A percentile compares a stretch with the other conserved stretches of the same genome.
phyloP scores from a whole-genome alignment of 2,329 filamentous ascomycete genomes.

The Fusarium miscanthi region DNA sequence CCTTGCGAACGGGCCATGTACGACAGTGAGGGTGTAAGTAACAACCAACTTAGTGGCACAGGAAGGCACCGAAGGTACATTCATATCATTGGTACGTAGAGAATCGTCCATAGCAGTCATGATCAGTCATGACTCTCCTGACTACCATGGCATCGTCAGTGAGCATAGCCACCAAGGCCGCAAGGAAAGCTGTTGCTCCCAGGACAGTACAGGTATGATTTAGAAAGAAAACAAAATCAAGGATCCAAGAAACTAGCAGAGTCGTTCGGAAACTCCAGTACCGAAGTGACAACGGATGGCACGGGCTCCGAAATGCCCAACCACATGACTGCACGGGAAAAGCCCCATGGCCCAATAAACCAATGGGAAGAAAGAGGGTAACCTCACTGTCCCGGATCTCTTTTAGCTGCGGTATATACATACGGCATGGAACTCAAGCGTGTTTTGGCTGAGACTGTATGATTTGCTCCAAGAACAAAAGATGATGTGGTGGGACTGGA shows the following conservation, averaged over 20 bases:
- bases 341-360: not conserved
- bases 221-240: not conserved
- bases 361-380: not conserved
- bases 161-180: accelerated
- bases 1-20: not conserved
- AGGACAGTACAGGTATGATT: accelerated
- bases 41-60: not conserved
- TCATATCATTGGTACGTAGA: accelerated
- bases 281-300: accelerated
- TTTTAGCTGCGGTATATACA: not conserved
- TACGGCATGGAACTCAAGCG: no score
- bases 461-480: not conserved
- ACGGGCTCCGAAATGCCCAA: not conserved
- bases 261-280: not conserved
- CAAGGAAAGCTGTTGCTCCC: accelerated
- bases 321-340: not conserved
- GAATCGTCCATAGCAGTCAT: not conserved
- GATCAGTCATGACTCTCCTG: not conserved
- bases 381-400: no score
- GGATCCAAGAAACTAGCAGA: accelerated
- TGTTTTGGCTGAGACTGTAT: not conserved
- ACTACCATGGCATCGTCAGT: accelerated
- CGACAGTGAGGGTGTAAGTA: not conserved
- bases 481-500: no score
- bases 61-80: not conserved